phyloP scores from a whole-genome alignment of 192 early-diverging fungal genomes.

The Globomyces pollinis-pini region DNA sequence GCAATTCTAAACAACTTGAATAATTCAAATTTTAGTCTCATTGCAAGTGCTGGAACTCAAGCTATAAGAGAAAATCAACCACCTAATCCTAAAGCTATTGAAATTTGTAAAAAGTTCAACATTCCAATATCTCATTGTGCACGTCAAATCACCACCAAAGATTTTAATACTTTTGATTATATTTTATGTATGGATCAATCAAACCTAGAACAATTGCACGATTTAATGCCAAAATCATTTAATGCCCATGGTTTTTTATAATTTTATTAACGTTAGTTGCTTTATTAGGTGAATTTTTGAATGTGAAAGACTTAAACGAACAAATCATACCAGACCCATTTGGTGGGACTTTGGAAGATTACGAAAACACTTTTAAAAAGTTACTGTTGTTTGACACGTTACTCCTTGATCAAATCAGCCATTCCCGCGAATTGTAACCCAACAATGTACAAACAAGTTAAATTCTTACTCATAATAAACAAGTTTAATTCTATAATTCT shows the following conservation, averaged over 20 bases:
- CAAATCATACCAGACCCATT: not conserved
- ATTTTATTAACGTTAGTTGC: not conserved
- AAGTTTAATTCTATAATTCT: no score
- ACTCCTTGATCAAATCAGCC: no score
- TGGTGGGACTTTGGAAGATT: slow-evolving; percentile 3
- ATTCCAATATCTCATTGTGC: not conserved
- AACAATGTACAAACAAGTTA: no score
- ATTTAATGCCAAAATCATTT: not conserved
- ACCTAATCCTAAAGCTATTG: not conserved
- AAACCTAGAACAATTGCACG: not conserved
- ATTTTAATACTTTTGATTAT: slow-evolving; percentile 1
- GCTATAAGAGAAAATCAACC: slow-evolving; percentile 7
- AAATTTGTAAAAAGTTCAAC: not conserved
- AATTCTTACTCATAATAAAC: no score
- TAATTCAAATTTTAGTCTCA: slow-evolving; percentile 4
- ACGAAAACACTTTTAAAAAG: slow-evolving; percentile 2
- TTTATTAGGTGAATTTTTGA: not conserved
- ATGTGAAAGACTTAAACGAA: no score
- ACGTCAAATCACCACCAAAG: not conserved
- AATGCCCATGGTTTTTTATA: not conserved
- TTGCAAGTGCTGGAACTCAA: not conserved
- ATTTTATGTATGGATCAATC: slow-evolving; percentile 7
- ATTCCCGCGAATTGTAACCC: no score
- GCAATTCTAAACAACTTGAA: not conserved
- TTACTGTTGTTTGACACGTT: no score